These are phyloP conservation scores for Austroboletus eburneus DNA, from an alignment of 768 basidiomycete genomes.

Conservation along the genomic window DNA sequence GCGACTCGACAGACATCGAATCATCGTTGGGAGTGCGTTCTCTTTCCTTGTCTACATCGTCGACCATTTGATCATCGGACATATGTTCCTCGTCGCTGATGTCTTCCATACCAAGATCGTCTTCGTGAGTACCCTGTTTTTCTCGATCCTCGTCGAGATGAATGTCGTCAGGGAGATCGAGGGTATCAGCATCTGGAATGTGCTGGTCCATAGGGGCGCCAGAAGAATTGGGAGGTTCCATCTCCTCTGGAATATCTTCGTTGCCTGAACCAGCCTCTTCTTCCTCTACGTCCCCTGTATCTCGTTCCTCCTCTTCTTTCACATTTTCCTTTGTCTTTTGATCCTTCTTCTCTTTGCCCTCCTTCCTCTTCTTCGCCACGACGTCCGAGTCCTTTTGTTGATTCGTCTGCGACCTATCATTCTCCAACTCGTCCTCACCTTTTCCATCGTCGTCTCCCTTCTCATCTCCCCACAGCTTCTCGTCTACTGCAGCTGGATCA, in stretches of 20 bases:
- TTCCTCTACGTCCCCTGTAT: constrained; percentile 30
- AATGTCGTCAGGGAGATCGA: constrained; percentile 89
- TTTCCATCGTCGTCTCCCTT: constrained; percentile 48
- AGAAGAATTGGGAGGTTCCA: constrained; percentile 43
- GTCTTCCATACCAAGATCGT: constrained; percentile 34
- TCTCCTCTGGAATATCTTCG: constrained; percentile 40
- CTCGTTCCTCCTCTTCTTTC: constrained; percentile 25
- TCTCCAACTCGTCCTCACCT: constrained; percentile 49
- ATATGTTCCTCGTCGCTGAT: constrained; percentile 30
- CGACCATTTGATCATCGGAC: constrained; percentile 28
- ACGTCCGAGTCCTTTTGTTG: constrained; percentile 57
- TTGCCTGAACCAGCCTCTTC: constrained; percentile 17
- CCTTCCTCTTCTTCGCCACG: constrained; percentile 70
- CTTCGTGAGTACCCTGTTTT: constrained; percentile 24
- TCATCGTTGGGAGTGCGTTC: constrained; percentile 16
- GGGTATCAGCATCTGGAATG: constrained; percentile 71
- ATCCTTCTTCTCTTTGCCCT: constrained; percentile 28
- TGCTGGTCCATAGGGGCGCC: constrained; percentile 74
- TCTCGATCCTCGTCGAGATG: constrained; percentile 45
- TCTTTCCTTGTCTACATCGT: constrained; percentile 11
- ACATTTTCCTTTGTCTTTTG: constrained; percentile 31
- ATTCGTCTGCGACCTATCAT: constrained; percentile 53
- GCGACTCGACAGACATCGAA: constrained; percentile 20
- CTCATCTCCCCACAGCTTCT: constrained; percentile 96
- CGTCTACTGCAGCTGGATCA: constrained; percentile 85